phyloP scores from a whole-genome alignment of 2,329 filamentous ascomycete species.

The Plectosphaerella sp. region DNA sequence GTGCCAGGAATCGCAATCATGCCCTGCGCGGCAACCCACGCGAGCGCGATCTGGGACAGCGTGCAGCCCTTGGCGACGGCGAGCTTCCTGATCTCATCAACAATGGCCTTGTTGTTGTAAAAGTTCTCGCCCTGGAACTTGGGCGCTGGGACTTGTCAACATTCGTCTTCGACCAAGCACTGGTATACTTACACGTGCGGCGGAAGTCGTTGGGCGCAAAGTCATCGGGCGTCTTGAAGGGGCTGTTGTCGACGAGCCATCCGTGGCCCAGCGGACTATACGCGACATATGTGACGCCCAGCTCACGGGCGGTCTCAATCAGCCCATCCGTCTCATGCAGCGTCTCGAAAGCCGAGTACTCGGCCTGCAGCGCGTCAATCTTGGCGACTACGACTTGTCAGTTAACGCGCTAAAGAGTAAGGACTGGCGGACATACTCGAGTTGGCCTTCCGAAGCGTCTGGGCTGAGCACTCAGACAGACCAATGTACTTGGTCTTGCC shows the following conservation, averaged over 20 bases:
- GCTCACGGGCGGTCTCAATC: constrained; percentile 33
- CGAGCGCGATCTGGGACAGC: constrained; percentile 29
- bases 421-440: constrained; percentile 24
- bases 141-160: constrained; percentile 12
- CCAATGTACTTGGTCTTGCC: constrained; percentile 46
- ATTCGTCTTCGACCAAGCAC: not conserved
- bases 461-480: constrained; percentile 40
- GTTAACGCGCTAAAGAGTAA: not conserved
- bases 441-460: constrained; percentile 37
- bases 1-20: constrained; percentile 42
- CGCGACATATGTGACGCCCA: constrained; percentile 37
- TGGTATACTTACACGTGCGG: constrained; percentile 22
- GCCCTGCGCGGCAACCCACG: constrained; percentile 33
- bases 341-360: constrained; percentile 30
- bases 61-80: constrained; percentile 27
- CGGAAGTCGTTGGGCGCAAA: constrained; percentile 37
- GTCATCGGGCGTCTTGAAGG: constrained; percentile 37
- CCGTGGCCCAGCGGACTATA: constrained; percentile 42
- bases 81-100: constrained; percentile 34
- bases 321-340: constrained; percentile 22
- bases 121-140: constrained; percentile 39
- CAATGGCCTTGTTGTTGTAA: constrained; percentile 35
- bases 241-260: constrained; percentile 40
- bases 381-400: constrained; percentile 31
- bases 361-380: constrained; percentile 40